These are phyloP conservation scores for Penstemon eatonii DNA, from an alignment of 257 asterid genomes.

Conservation along the genomic window DNA sequence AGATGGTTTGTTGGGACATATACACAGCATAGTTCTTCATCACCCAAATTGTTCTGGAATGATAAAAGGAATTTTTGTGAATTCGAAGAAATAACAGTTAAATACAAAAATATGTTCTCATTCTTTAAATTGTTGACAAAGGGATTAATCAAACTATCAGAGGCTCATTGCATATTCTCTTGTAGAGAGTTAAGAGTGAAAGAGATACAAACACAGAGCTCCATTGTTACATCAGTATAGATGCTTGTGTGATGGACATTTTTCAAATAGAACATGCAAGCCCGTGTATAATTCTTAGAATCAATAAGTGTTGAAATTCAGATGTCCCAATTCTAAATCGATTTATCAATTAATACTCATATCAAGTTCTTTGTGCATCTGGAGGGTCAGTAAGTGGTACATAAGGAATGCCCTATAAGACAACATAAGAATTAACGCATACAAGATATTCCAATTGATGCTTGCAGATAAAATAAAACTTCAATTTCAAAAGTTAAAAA, in stretches of 20 bases:
- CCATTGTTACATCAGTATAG: neutral
- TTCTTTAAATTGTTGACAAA: neutral
- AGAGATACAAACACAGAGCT: constrained; percentile 3
- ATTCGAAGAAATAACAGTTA: neutral
- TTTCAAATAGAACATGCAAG: constrained; percentile 7
- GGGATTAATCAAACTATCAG: constrained; percentile 7
- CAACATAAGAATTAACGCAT: constrained; percentile 9
- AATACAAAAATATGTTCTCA: neutral
- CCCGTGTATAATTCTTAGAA: constrained; percentile 4
- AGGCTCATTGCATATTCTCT: constrained; percentile 11
- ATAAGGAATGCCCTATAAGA: neutral
- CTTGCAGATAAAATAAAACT: neutral
- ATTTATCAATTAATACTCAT: neutral
- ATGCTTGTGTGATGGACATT: neutral
- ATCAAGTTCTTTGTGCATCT: neutral
- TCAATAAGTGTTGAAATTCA: constrained; percentile 4
- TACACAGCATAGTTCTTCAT: constrained; percentile 68
- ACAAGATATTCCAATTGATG: constrained; percentile 12
- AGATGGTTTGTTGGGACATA: constrained; percentile 79
- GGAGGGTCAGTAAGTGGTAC: constrained; percentile 13
- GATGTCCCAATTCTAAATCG: constrained; percentile 4
- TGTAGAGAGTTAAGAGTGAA: neutral
- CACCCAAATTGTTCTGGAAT: constrained; percentile 55
- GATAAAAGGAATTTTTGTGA: constrained; percentile 2
- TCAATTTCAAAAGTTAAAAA: constrained; percentile 9